Base-by-base conservation (phyloP, 441 rosid genomes). In the Brassica hybrid region DNA sequence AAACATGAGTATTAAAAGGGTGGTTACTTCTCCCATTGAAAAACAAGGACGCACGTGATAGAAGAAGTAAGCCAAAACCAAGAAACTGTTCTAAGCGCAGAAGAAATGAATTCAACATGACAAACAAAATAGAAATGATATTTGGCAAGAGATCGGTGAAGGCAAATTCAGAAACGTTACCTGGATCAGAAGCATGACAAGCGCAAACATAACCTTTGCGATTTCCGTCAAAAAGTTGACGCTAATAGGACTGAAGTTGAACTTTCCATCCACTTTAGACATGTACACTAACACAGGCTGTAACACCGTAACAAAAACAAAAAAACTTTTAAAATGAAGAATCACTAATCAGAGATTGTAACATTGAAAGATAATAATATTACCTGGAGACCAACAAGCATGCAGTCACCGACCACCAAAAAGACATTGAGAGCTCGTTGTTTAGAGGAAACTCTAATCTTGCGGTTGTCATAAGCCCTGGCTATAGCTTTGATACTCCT, bases 231-330 rank as follows among this genome's bases (percentile, higher is more conserved):
- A 84, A 81, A 94, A 92, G 85, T 94, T 94, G 65, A 94, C 98
- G 59, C 97, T 91, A 62, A 92, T 76, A 17, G 98, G 97, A 84
- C 94, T 94, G 77, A 92, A 94, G 75, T 83, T 83, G 88, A 94
- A 94, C 69, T 76, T 83, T 70, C 98, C 98, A 86, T 92, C 96
- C 52, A 92, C 94, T 84, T 94, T 94, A 80, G 94, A 94, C 94
- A 91, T 94, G 76, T 92, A 94, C 73, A 94, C 98, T 90, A 94
- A 83, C 75, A 94, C 87, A 56, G 98, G 98, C 97, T 94, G 90
- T 67, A 78, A 85, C 69, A 67, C 13, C 45, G 43, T 13, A 64
- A 67, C 41, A 19, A 32, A 16, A 17, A 61, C 0, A 64, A 67
- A 58, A 19, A 16, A 18, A 62, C 0, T 7, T 32, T 68, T 4